These are phyloP conservation scores for Colletotrichum echinochloae DNA, from an alignment of 2,329 filamentous ascomycete genomes.

Conservation along the genomic window DNA sequence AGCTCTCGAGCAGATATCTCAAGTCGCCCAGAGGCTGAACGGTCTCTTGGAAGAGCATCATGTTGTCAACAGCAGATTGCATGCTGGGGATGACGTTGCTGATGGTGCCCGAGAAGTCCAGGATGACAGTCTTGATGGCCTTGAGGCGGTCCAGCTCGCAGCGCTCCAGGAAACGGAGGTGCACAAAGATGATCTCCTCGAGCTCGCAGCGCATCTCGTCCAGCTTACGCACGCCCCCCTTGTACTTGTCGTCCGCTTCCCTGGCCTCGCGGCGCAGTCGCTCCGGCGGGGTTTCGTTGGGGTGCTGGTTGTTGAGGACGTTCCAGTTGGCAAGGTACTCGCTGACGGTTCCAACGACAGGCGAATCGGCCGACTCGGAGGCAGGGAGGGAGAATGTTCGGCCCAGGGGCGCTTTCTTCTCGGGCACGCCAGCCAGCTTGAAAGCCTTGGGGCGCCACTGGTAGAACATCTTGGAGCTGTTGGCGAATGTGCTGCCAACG, in stretches of 20 bases:
- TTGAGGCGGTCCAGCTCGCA: slow-evolving; percentile 96
- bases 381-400: slow-evolving; percentile 80
- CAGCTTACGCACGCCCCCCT: slow-evolving; percentile 84
- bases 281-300: slow-evolving; percentile 93
- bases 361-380: slow-evolving; percentile 73
- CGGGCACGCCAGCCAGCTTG: slow-evolving; percentile 85
- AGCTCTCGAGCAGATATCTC: slow-evolving; percentile 95
- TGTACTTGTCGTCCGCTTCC: slow-evolving; percentile 95
- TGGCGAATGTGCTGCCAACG: slow-evolving; percentile 94
- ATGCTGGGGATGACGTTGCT: slow-evolving; percentile 98
- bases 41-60: slow-evolving; percentile 99
- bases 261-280: slow-evolving; percentile 88
- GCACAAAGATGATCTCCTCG: slow-evolving; percentile 94
- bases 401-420: slow-evolving; percentile 81
- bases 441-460: slow-evolving; percentile 97
- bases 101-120: slow-evolving; percentile 97
- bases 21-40: slow-evolving; percentile 93
- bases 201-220: slow-evolving; percentile 92
- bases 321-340: slow-evolving; percentile 96
- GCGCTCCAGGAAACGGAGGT: slow-evolving; percentile 95
- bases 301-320: slow-evolving; percentile 86
- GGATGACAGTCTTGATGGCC: slow-evolving; percentile 96
- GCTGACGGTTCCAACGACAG: slow-evolving; percentile 82
- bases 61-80: slow-evolving; percentile 95
- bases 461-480: slow-evolving; percentile 97